Evolutionary conservation across 73 alveolate species (phyloP).

Genomic region (Paramecium sonneborni): DNA sequence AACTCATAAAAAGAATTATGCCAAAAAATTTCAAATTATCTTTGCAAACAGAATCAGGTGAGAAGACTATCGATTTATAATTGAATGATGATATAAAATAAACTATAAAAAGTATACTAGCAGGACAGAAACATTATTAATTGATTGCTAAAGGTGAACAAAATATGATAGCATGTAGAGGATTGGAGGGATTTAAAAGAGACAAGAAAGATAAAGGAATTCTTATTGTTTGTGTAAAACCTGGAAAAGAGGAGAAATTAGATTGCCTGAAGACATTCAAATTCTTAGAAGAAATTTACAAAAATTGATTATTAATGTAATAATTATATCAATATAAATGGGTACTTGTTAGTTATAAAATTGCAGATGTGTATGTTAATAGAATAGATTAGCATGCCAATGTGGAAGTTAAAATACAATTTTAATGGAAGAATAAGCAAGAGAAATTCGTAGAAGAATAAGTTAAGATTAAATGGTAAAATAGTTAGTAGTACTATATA

Average conservation of each 20-base stretch:
- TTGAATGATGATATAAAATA: neutral
- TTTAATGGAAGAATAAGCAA: neutral
- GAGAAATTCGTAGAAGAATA: neutral
- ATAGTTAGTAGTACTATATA: neutral
- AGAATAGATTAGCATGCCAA: constrained; percentile 6
- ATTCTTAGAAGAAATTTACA: neutral
- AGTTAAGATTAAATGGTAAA: constrained; percentile 30
- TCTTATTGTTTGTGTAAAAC: neutral
- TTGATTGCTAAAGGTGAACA: constrained; percentile 9
- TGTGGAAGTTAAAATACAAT: constrained; percentile 42
- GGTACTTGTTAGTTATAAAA: constrained; percentile 37
- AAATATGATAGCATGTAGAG: neutral
- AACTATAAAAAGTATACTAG: neutral
- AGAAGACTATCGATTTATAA: neutral
- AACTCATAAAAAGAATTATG: neutral
- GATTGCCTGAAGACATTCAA: constrained; percentile 9
- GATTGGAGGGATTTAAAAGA: neutral
- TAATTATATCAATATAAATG: neutral
- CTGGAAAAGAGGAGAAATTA: neutral
- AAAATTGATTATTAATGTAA: neutral
- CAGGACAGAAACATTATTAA: neutral
- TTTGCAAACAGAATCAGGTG: neutral
- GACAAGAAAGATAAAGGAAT: neutral
- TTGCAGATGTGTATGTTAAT: constrained; percentile 44
- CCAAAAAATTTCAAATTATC: neutral